Conservation (phyloP, 305 asterid genomes). For the Fraxinus sp. region DNA sequence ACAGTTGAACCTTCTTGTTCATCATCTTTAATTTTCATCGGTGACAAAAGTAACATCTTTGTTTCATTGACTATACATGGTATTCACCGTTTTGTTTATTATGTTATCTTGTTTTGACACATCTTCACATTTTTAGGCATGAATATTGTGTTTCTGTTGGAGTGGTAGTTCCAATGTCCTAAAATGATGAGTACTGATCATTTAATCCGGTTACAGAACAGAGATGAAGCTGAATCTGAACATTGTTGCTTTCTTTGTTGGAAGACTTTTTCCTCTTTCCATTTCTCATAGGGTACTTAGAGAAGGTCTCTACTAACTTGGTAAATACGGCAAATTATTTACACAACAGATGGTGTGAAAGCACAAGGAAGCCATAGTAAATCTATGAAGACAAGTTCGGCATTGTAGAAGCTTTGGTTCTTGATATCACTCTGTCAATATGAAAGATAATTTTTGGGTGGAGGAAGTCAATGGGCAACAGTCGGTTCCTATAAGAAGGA, state of each 20-base stretch:
- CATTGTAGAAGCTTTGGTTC: constrained; percentile 12
- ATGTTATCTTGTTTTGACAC: neutral
- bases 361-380: constrained; percentile 14
- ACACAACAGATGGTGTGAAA: neutral
- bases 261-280: neutral
- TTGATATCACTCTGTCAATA: constrained; percentile 29
- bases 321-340: neutral
- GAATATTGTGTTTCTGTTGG: neutral
- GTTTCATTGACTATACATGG: neutral
- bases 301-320: neutral
- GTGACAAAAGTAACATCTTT: neutral
- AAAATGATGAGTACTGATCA: neutral
- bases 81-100: neutral
- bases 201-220: neutral
- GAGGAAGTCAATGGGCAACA: constrained; percentile 44
- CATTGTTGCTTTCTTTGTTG: neutral
- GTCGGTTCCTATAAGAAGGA: constrained; percentile 48
- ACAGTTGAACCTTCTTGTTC: neutral
- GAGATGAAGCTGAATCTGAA: neutral
- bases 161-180: neutral
- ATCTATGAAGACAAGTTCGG: constrained; percentile 13
- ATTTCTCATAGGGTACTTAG: neutral
- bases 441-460: constrained; percentile 64
- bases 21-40: neutral
- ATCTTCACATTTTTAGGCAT: neutral